phyloP scores from a whole-genome alignment of 164 flowering plant species.

The Vitis amurensis region DNA sequence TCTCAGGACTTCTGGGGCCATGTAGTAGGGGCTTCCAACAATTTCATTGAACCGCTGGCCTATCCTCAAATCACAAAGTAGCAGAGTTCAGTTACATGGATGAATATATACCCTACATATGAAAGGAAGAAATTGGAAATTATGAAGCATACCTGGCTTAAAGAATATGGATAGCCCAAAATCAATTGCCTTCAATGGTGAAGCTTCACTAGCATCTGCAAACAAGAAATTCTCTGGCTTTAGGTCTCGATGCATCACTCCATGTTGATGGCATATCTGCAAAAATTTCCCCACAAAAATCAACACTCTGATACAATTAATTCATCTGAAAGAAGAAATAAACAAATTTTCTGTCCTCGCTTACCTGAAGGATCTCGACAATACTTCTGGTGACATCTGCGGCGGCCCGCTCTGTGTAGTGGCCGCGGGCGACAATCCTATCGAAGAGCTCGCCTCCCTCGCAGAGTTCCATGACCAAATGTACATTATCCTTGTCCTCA shows the following conservation, averaged over 20 bases:
- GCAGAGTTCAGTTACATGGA: too few relatives aligned
- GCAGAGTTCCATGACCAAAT: constrained; percentile 82
- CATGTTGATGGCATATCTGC: constrained; percentile 64
- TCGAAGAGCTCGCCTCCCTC: constrained; percentile 88
- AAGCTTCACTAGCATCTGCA: constrained; percentile 34
- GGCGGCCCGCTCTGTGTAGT: constrained; percentile 77
- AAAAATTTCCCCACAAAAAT: constrained; percentile 4
- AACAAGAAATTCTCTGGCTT: constrained; percentile 78
- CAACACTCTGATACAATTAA: background rate
- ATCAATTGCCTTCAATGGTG: constrained; percentile 62
- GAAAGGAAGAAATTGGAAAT: background rate
- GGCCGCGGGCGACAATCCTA: constrained; percentile 71
- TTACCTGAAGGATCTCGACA: constrained; percentile 64
- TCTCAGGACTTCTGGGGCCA: constrained; percentile 84
- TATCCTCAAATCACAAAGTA: constrained; percentile 13
- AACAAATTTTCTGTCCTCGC: background rate
- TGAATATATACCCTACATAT: too few relatives aligned
- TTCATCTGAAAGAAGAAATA: background rate
- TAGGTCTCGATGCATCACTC: constrained; percentile 70
- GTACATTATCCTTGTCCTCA: constrained; percentile 62
- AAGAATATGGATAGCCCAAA: constrained; percentile 73
- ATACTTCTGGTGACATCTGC: constrained; percentile 58
- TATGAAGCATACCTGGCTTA: constrained; percentile 42
- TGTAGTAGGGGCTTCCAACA: constrained; percentile 91
- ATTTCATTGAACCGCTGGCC: constrained; percentile 77